These are phyloP conservation scores for Gonapodya prolifera DNA, from an alignment of 192 early-diverging fungal genomes.

Conservation along the genomic window DNA sequence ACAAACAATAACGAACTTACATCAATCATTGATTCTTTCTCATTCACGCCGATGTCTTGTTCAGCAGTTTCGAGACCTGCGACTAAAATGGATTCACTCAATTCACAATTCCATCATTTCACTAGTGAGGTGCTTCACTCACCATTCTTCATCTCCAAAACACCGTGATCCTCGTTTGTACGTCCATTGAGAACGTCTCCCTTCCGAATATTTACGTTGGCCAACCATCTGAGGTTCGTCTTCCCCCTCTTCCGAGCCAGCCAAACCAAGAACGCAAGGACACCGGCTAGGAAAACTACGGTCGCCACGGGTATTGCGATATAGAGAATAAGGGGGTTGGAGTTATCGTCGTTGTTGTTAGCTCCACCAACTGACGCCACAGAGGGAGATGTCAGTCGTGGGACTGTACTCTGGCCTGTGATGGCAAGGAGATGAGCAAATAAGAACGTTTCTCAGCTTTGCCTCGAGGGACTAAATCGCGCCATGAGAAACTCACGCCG, in stretches of 20 bases:
- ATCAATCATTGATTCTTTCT: too few relatives aligned
- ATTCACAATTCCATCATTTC: too few relatives aligned
- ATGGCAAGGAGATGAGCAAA: too few relatives aligned
- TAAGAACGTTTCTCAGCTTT: too few relatives aligned
- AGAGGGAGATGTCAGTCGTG: neutral
- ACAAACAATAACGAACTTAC: neutral
- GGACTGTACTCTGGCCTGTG: neutral
- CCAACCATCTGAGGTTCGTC: neutral
- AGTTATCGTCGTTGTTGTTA: neutral
- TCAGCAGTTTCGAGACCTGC: too few relatives aligned
- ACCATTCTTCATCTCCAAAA: neutral
- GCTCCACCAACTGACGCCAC: neutral
- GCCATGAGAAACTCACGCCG: too few relatives aligned
- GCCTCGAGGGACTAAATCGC: too few relatives aligned
- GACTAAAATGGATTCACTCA: too few relatives aligned
- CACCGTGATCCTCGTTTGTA: neutral
- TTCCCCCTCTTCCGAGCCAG: neutral
- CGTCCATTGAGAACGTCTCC: neutral
- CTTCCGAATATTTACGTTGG: neutral
- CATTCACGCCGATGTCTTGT: too few relatives aligned
- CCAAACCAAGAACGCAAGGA: neutral
- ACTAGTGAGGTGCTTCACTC: too few relatives aligned
- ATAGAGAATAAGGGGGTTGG: neutral
- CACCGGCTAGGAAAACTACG: neutral
- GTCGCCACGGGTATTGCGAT: neutral